phyloP scores from a whole-genome alignment of 331 rosid genomes.

The Dryas integrifolia region DNA sequence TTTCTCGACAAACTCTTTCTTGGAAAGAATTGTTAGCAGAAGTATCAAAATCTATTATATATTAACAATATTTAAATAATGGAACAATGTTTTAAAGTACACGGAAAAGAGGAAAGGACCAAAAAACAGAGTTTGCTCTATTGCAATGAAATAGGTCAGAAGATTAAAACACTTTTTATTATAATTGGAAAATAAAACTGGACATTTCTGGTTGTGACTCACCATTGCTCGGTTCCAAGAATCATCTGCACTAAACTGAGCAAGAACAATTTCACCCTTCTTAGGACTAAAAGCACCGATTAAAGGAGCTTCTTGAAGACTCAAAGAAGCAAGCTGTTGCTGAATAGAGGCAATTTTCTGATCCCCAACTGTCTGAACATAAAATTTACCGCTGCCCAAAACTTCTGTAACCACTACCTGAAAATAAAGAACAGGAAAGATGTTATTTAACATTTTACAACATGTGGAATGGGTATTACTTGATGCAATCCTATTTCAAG shows the following conservation, averaged over 20 bases:
- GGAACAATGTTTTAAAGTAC: background rate
- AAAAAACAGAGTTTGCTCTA: background rate
- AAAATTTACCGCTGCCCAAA: constrained; percentile 78
- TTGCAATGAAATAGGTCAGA: background rate
- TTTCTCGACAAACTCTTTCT: background rate
- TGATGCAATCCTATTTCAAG: constrained; percentile 17
- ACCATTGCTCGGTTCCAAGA: constrained; percentile 96
- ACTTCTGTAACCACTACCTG: constrained; percentile 80
- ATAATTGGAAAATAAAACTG: constrained; percentile 10
- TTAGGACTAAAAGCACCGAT: constrained; percentile 84
- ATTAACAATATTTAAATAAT: background rate
- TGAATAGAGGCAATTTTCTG: constrained; percentile 68
- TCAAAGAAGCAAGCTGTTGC: constrained; percentile 73
- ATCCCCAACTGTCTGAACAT: constrained; percentile 76
- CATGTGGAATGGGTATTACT: constrained; percentile 5
- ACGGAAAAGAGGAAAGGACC: background rate
- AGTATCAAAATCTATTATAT: too few species aligned
- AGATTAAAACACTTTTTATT: background rate
- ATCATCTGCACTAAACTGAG: constrained; percentile 65
- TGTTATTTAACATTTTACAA: constrained; percentile 27
- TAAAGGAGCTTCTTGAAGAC: constrained; percentile 77
- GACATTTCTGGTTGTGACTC: constrained; percentile 30
- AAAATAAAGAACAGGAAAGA: constrained; percentile 22
- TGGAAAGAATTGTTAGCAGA: background rate
- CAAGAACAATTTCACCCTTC: constrained; percentile 82